Evolutionary conservation across 495 filamentous ascomycete species (phyloP), one percentile per base, ranked within the genome.

Genomic region (Patellaria atrata): DNA sequence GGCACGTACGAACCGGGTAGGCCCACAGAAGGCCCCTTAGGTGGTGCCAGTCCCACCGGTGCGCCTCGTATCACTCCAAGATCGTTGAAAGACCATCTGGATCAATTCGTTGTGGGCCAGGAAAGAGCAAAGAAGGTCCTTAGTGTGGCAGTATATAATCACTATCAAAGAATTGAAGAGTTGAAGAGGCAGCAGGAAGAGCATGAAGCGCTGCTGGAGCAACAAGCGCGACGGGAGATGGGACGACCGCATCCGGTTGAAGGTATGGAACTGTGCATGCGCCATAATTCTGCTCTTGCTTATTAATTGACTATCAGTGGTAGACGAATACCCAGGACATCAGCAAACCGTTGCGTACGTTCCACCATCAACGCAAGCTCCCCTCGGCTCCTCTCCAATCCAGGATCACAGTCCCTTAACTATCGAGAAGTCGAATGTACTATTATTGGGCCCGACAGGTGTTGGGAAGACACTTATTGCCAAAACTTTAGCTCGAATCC

Each of bases 381-480:
- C 48, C 43, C 16, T 53, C 52, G 52, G 45, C 37, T 20, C 37
- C 51, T 69, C 33, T 56, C 74, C 22, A 62, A 72, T 53, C 56
- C 60, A 37, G 16, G 56, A 62, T 31, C 21, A 33, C 10, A 67
- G 68, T 1, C 73, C 78, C 14, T 61, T 89, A 23, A 79, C 82
- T 27, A 73, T 97, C 23, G 89, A 94, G 50, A 97, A 97, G 61
- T 89, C 85, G 35, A 97, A 97, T 51, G 68, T 97, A n/a, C 59
- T 96, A 16, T 59, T 94, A 36, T 70, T 97, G 4, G 89, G 89
- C 0, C 91, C 89, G 0, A 91, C 91, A 0, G 89, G 91, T 3
- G 89, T 96, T 3, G 89, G 89, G 0, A 97, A 97, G 57, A 97
- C 91, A 0, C 71, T 94, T 23, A 96, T 97, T 68, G 73, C 82